Conservation (phyloP, 495 filamentous ascomycete genomes). For the Neurospora terricola region DNA sequence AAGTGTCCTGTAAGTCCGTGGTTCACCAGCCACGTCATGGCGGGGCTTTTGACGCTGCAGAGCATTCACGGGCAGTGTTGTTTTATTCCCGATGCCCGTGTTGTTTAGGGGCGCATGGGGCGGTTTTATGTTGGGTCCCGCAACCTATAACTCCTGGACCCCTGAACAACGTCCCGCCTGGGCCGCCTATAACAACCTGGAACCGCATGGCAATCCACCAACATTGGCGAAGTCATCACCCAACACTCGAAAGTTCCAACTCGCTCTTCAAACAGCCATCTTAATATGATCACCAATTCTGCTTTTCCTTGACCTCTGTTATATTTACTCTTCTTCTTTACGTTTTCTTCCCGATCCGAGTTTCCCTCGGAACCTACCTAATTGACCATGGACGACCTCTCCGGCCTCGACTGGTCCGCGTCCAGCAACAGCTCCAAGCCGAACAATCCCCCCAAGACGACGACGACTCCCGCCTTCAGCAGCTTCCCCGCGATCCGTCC, state of each 20-base stretch:
- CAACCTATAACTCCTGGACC: neutral
- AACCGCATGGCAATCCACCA: neutral
- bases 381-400: slow-evolving; percentile 45
- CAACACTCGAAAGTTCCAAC: neutral
- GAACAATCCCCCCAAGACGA: slow-evolving; percentile 30
- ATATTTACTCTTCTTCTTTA: neutral
- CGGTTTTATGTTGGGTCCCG: neutral
- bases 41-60: neutral
- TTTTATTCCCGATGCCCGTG: neutral
- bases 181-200: neutral
- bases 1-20: neutral
- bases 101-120: neutral
- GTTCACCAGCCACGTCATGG: neutral
- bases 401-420: slow-evolving; percentile 42
- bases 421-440: slow-evolving; percentile 23
- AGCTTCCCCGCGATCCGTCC: slow-evolving; percentile 53
- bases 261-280: neutral
- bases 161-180: neutral
- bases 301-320: neutral
- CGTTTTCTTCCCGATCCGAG: neutral
- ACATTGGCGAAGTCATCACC: neutral
- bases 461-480: slow-evolving; percentile 36
- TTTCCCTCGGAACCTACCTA: neutral
- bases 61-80: neutral
- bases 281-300: neutral